Conservation (phyloP, 108 stramenopile genomes). For the Cyclotella distinguenda region DNA sequence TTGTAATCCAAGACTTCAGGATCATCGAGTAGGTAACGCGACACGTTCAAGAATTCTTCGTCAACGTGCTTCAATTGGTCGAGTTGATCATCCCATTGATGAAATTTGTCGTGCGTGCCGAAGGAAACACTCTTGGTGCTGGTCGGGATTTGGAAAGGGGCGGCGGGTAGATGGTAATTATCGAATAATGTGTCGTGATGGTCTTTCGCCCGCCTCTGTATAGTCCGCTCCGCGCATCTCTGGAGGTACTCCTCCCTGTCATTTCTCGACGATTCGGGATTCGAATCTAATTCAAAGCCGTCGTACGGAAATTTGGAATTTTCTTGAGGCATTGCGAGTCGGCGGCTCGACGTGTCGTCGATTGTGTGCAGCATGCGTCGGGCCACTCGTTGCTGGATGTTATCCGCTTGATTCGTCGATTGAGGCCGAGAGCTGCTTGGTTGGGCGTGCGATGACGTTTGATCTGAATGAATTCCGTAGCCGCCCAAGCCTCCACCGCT, state of each 20-base stretch:
- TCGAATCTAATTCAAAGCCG: too few relatives aligned
- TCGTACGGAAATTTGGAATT: too few relatives aligned
- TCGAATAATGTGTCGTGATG: too few relatives aligned
- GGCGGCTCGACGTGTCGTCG: not conserved
- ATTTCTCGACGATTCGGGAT: too few relatives aligned
- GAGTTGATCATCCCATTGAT: slow-evolving; percentile 39
- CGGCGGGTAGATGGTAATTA: too few relatives aligned
- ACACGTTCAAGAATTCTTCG: slow-evolving; percentile 33
- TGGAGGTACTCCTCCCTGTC: too few relatives aligned
- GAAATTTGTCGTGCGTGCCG: slow-evolving; percentile 29
- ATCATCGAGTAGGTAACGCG: slow-evolving; percentile 28
- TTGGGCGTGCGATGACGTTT: too few relatives aligned
- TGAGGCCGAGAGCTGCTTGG: too few relatives aligned
- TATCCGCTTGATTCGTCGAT: slow-evolving; percentile 6
- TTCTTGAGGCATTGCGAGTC: too few relatives aligned
- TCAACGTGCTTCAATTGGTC: slow-evolving; percentile 32
- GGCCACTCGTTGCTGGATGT: slow-evolving; percentile 1
- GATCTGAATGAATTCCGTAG: not conserved
- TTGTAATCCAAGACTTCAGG: slow-evolving; percentile 2
- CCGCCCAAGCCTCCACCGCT: not conserved
- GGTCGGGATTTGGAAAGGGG: too few relatives aligned
- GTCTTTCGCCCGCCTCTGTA: too few relatives aligned
- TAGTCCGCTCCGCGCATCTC: too few relatives aligned
- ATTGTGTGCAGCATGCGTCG: not conserved
- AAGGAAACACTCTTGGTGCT: slow-evolving; percentile 22